Conservation (phyloP, 2,329 filamentous ascomycete genomes). For the Ceratocystis smalleyi region DNA sequence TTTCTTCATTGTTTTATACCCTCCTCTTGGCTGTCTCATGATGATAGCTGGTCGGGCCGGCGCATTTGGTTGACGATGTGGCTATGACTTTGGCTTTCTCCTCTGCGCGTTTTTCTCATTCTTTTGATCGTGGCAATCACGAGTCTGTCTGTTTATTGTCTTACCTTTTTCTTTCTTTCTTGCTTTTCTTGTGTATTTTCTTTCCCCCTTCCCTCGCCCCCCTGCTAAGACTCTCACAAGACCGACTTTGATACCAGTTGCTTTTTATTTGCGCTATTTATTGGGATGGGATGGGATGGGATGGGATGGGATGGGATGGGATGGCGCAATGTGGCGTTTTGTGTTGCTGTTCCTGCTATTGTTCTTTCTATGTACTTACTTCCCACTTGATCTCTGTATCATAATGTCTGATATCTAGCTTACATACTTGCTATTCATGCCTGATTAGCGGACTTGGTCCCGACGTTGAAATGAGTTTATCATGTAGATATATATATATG, state of each 20-base stretch:
- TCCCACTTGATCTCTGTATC: neutral
- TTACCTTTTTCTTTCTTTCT: neutral
- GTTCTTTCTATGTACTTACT: neutral
- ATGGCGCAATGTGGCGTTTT: neutral
- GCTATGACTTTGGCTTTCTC: neutral
- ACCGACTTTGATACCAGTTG: slow-evolving; percentile 3
- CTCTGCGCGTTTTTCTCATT: neutral
- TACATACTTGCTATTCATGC: neutral
- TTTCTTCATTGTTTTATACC: neutral
- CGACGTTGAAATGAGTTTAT: too few species aligned
- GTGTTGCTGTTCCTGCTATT: neutral
- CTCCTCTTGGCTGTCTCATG: neutral
- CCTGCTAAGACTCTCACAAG: neutral
- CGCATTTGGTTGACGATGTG: neutral
- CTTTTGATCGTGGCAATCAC: neutral
- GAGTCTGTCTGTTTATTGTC: too few species aligned
- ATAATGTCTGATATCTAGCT: neutral
- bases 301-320: neutral
- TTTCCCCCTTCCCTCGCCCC: neutral
- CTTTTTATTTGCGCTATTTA: neutral
- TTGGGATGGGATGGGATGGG: neutral
- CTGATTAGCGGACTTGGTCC: too few species aligned
- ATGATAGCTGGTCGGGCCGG: neutral
- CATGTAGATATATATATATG: neutral
- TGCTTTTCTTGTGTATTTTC: neutral